Conservation (phyloP, 495 filamentous ascomycete genomes). For the Venustampulla echinocandica region DNA sequence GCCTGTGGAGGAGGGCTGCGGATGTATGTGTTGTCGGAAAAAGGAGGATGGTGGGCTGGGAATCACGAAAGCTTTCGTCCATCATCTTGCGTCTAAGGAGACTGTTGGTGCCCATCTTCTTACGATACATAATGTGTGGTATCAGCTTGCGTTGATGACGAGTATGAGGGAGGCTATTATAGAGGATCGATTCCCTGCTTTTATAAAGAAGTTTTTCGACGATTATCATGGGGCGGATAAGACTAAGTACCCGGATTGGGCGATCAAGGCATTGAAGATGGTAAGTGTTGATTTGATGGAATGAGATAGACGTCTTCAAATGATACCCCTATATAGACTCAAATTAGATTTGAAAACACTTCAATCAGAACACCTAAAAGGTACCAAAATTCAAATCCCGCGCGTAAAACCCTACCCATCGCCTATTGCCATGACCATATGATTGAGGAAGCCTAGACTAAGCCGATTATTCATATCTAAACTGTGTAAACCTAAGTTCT, state of each 20-base stretch:
- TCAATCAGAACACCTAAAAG: too few species aligned
- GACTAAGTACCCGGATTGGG: constrained; percentile 69
- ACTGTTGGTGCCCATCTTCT: constrained; percentile 91
- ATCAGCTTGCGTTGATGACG: constrained; percentile 75
- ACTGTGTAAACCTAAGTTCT: too few species aligned
- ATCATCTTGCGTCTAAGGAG: constrained; percentile 89
- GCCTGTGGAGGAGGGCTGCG: constrained; percentile 74
- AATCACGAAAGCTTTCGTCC: constrained; percentile 79
- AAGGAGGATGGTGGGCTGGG: constrained; percentile 68
- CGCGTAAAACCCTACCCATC: too few species aligned
- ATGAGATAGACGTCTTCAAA: too few species aligned
- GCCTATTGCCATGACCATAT: too few species aligned
- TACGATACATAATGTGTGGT: constrained; percentile 92
- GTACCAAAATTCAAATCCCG: too few species aligned
- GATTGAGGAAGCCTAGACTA: too few species aligned
- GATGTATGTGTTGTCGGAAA: constrained; percentile 63
- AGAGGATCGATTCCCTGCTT: constrained; percentile 71
- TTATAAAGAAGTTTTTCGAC: constrained; percentile 68
- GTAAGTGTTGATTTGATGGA: constrained; percentile 79
- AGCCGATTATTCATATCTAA: too few species aligned
- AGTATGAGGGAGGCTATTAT: constrained; percentile 68
- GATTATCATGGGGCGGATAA: constrained; percentile 60
- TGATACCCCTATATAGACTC: too few species aligned
- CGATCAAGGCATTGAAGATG: constrained; percentile 64
- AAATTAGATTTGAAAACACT: neutral